Evolutionary conservation across 148 eudicot genomes (phyloP).

Genomic region (Vaccinium corymbosum): DNA sequence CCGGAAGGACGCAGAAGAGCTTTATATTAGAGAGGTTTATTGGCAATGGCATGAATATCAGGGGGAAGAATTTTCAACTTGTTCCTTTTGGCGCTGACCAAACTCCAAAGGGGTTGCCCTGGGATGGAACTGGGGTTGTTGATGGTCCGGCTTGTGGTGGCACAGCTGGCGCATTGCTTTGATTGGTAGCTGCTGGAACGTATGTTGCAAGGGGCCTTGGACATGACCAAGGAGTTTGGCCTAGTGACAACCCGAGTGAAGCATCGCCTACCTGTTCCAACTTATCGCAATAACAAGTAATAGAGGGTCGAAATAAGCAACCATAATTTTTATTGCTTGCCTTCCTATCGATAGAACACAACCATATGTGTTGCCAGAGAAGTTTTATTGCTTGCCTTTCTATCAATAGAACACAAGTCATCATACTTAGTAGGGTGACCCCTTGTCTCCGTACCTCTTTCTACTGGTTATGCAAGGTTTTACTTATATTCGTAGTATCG

Average conservation of each 20-base stretch:
- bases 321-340: no score
- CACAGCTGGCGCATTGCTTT: slow-evolving; percentile 38
- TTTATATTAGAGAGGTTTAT: slow-evolving; percentile 31
- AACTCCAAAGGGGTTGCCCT: slow-evolving; percentile 29
- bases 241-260: slow-evolving; percentile 15
- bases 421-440: no score
- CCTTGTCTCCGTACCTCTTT: no score
- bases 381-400: no score
- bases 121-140: slow-evolving; percentile 34
- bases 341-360: no score
- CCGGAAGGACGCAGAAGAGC: slow-evolving; percentile 29
- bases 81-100: slow-evolving; percentile 35
- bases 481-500: no score
- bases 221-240: slow-evolving; percentile 30
- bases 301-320: no score
- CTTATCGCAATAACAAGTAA: background rate
- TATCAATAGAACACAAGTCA: no score
- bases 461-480: no score
- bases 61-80: slow-evolving; percentile 28
- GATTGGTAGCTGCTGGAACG: slow-evolving; percentile 27
- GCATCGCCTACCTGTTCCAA: slow-evolving; percentile 23
- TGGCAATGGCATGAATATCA: slow-evolving; percentile 20
- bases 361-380: no score
- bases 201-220: slow-evolving; percentile 23
- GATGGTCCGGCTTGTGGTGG: slow-evolving; percentile 25